Conservation (phyloP, 495 filamentous ascomycete genomes). For the Chaetomium tenue region DNA sequence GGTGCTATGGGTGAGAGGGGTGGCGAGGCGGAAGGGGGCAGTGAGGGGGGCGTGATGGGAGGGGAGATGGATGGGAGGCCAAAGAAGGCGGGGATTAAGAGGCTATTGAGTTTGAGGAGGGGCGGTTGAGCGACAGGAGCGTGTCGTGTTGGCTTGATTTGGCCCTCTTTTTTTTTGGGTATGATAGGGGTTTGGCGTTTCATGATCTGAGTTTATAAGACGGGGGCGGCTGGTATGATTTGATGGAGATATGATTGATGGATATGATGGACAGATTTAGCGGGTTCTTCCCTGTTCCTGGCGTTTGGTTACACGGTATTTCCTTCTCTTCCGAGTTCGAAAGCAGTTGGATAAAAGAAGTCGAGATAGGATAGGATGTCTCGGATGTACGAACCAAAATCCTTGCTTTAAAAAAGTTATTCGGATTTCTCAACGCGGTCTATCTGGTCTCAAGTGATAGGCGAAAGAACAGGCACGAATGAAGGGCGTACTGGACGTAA, state of each 20-base stretch:
- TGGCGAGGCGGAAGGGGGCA: background rate
- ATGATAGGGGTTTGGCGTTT: background rate
- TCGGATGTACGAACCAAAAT: too few relatives aligned
- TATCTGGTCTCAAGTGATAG: background rate
- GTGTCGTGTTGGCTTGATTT: background rate
- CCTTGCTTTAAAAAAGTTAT: too few relatives aligned
- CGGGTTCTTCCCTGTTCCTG: background rate
- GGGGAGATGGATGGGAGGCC: conserved; percentile 10
- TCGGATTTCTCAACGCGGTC: background rate
- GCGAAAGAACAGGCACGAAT: too few relatives aligned
- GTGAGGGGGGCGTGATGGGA: conserved; percentile 3
- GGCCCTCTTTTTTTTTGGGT: too few relatives aligned
- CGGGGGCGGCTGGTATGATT: too few relatives aligned
- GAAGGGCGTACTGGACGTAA: too few relatives aligned
- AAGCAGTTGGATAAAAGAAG: too few relatives aligned
- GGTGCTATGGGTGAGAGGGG: conserved; percentile 7
- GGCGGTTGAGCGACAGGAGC: background rate
- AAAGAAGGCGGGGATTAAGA: conserved; percentile 22
- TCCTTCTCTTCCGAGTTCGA: too few relatives aligned
- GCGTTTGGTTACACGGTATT: too few relatives aligned
- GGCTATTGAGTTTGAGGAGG: conserved; percentile 27
- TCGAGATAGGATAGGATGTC: too few relatives aligned
- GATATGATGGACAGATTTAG: background rate
- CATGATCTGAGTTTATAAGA: background rate
- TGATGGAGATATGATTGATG: conserved; percentile 1